A percentile compares a stretch with the other conserved stretches of the same genome.
phyloP scores from a whole-genome alignment of 306 rosid species.

The Citrullus amarus region DNA sequence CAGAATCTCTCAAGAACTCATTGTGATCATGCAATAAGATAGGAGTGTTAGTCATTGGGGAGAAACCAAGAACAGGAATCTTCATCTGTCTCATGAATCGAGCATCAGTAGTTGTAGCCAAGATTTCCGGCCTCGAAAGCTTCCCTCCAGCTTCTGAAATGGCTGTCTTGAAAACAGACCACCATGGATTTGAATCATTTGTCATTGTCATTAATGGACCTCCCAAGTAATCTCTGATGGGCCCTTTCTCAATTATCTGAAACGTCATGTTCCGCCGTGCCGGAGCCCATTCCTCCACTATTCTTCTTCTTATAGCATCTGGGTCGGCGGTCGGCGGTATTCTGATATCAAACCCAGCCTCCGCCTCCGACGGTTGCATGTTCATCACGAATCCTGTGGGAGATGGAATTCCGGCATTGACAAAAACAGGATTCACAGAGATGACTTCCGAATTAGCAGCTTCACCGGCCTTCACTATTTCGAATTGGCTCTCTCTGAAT shows the following conservation, averaged over 20 bases:
- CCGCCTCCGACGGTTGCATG: slow-evolving; percentile 87
- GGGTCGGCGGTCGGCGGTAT: slow-evolving; percentile 59
- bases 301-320: slow-evolving; percentile 47
- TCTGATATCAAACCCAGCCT: slow-evolving; percentile 74
- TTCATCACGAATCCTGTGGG: slow-evolving; percentile 78
- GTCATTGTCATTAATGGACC: slow-evolving; percentile 52
- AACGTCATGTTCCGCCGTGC: slow-evolving; percentile 58
- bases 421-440: slow-evolving; percentile 76
- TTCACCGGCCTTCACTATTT: slow-evolving; percentile 61
- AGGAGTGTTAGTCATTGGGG: slow-evolving; percentile 83
- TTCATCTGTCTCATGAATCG: slow-evolving; percentile 56
- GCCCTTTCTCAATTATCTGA: slow-evolving; percentile 55
- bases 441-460: slow-evolving; percentile 61
- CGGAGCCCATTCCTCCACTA: slow-evolving; percentile 81
- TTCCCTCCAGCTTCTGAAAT: slow-evolving; percentile 56
- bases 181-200: slow-evolving; percentile 84
- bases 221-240: slow-evolving; percentile 49
- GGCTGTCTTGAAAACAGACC: slow-evolving; percentile 67
- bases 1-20: slow-evolving; percentile 21
- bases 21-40: slow-evolving; percentile 90
- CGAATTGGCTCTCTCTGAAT: slow-evolving; percentile 77
- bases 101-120: slow-evolving; percentile 73
- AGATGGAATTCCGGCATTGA: slow-evolving; percentile 57
- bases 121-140: slow-evolving; percentile 75
- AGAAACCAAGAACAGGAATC: slow-evolving; percentile 82